phyloP scores from a whole-genome alignment of 345 rosid species.

The Gossypium mustelinum region DNA sequence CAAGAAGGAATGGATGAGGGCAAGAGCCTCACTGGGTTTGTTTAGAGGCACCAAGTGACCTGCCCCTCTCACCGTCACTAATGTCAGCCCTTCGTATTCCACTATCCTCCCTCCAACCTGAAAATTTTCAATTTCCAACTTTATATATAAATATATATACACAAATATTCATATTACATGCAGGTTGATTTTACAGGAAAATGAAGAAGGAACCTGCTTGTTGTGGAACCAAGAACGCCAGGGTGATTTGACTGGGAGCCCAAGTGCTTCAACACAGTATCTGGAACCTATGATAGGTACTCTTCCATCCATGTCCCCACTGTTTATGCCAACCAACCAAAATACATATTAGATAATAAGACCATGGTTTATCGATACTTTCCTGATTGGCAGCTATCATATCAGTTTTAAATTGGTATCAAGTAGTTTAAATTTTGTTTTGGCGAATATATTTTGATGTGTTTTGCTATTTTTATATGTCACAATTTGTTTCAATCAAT shows the following conservation, averaged over 20 bases:
- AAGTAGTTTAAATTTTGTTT: too few relatives aligned
- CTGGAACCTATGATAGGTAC: conserved; percentile 51
- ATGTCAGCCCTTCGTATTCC: conserved; percentile 48
- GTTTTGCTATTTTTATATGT: too few relatives aligned
- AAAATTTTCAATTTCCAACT: neutral
- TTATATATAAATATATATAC: too few relatives aligned
- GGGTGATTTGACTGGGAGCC: conserved; percentile 37
- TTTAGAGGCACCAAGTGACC: conserved; percentile 60
- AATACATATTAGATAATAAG: too few relatives aligned
- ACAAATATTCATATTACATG: too few relatives aligned
- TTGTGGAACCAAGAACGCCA: conserved; percentile 60
- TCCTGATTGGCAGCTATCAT: too few relatives aligned
- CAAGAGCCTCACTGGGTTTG: conserved; percentile 52
- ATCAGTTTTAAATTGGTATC: too few relatives aligned
- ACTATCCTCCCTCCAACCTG: conserved; percentile 65
- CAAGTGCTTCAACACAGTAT: conserved; percentile 45
- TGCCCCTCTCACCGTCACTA: conserved; percentile 59
- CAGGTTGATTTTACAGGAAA: too few relatives aligned
- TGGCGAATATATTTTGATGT: too few relatives aligned
- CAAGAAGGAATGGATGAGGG: conserved; percentile 42
- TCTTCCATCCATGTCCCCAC: conserved; percentile 61
- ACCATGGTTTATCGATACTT: too few relatives aligned
- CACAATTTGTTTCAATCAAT: too few relatives aligned
- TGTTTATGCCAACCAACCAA: conserved; percentile 19
- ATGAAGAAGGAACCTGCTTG: conserved; percentile 34